Base-by-base conservation (phyloP, 495 filamentous ascomycete species). In the Talaromyces adpressus region DNA sequence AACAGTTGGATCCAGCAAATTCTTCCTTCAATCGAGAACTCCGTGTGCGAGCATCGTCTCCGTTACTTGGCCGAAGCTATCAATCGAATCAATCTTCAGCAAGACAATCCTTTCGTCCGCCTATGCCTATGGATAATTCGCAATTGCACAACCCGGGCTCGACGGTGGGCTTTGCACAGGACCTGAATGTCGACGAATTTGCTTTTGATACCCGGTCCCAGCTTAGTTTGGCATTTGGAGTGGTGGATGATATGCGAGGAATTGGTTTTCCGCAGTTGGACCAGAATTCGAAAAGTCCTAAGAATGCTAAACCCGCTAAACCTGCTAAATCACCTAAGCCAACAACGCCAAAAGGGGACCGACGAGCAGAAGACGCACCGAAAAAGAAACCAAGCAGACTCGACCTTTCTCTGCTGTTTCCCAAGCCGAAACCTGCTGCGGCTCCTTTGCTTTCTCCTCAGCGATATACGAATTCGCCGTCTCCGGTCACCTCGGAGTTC, bases 331-430 rank as follows among this genome's bases (percentile, higher is more conserved):
- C n/a, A n/a, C n/a, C n/a, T n/a, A 41, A 41, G 12, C 36, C 36
- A 14, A 41, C 36, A 41, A 41, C 58, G 23, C 58, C 18, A 18
- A 29, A 60, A 60, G 12, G 34, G n/a, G 47, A 53, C 27, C 32
- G 20, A 57, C 16, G 30, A 52, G 18, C 52, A 3, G 54, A 39
- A 20, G 57, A 59, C 11, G 54, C n/a, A 16, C 32, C 54, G 1
- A 57, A 64, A 34, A 45, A 60, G 39, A 64, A 60, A 41, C 77
- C 79, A 32, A 71, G 73, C 9, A 65, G 73, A 34, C 74, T 81
- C 59, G 79, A 81, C 52, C 70, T 81, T 14, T 81, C 79, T 20
- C 63, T 77, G 2, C 66, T 81, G 20, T 81, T 81, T 64, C 79
- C 79, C 11, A 81, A 79, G 63, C 79, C 79, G 1, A 70, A 72